Conservation (phyloP, 176 grass and related monocot species). For the Phragmites australis region DNA sequence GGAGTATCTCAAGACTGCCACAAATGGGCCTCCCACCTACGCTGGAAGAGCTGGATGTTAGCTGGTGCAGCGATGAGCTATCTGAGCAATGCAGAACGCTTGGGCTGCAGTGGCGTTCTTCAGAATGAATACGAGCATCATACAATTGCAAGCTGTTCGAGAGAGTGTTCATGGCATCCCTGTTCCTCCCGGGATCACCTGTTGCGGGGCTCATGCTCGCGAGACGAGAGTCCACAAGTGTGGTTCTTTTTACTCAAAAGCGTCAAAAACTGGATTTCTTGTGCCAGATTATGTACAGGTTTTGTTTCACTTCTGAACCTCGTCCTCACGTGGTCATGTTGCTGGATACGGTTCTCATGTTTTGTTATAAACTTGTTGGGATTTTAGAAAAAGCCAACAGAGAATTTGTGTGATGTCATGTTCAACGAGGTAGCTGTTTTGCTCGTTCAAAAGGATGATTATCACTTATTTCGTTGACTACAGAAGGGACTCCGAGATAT, state of each 20-base stretch:
- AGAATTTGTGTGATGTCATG: too few species aligned
- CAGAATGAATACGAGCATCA: neutral
- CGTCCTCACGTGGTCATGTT: too few species aligned
- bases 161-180: neutral
- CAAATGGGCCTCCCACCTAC: slow-evolving; percentile 14
- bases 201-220: neutral
- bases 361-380: too few species aligned
- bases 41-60: neutral
- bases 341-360: too few species aligned
- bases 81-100: neutral
- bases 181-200: neutral
- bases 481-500: too few species aligned
- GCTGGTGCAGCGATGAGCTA: fast-evolving
- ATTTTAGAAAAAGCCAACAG: too few species aligned
- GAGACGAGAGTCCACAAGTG: neutral
- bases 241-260: neutral
- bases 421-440: too few species aligned
- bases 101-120: neutral
- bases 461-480: too few species aligned
- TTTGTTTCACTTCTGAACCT: too few species aligned
- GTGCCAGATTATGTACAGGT: too few species aligned
- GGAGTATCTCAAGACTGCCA: too few species aligned
- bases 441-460: too few species aligned
- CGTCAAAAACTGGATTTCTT: neutral
- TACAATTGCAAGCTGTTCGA: neutral